Evolutionary conservation across 2,329 filamentous ascomycete species (phyloP), one percentile per base, ranked within the genome.

Genomic region (Trichoderma breve): DNA sequence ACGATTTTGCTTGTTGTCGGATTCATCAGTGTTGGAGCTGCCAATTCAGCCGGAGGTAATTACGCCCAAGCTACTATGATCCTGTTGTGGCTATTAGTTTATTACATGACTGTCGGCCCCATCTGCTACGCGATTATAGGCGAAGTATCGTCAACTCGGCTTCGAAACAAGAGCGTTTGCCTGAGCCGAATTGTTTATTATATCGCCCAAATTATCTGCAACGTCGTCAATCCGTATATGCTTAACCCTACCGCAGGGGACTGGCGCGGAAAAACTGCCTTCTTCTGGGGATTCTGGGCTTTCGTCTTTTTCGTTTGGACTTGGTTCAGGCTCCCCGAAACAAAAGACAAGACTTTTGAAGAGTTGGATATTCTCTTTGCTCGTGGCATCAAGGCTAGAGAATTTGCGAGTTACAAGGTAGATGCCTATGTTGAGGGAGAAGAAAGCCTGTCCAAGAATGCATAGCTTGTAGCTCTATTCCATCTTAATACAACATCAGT

Each of bases 351-450:
- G 62, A 86, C 84, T 0, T 84, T 87, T 65, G 85, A 86, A 73
- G 86, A 89, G 77, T 80, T 89, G 8, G 86, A 88, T 69, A 81
- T 84, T n/a, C 73, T 89, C 28, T 89, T 89, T 76, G 81, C 83
- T 55, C 78, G 78, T n/a, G 77, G 75, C 43, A 77, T 82, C 4
- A 73, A 81, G 3, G 82, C 83, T 3, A 79, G 83, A 7, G 80
- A 83, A 39, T 86, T 84, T 68, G 72, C 79, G 1, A 74, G 68
- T 30, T 80, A 78, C 1, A 77, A 80, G 8, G 81, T 83, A 2
- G 79, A 82, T 30, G 75, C 75, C 3, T 76, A 76, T 36, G 74
- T 75, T 1, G 66, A 69, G n/a, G 32, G 53, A 43, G 65, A 43
- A 26, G 32, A 0, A 24, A 24, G n/a, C 2, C n/a, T 53, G 5